Evolutionary conservation across 2,329 filamentous ascomycete species (phyloP), one percentile per base, ranked within the genome.

Genomic region (Fonsecaea erecta): DNA sequence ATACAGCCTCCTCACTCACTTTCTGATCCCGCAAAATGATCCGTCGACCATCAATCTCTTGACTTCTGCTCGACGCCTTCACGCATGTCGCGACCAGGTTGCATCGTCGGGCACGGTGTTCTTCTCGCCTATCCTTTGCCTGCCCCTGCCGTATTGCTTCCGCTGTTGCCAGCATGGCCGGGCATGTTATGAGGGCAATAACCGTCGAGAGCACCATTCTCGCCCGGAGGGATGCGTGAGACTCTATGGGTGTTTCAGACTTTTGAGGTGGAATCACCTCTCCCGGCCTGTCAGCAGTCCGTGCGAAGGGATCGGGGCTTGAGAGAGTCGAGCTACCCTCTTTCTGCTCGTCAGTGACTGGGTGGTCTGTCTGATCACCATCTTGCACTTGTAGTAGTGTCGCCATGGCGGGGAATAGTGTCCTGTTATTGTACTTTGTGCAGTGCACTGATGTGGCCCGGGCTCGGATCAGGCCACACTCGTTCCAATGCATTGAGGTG

Each of bases 81-180:
- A 80, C 75, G 58, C 81, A 84, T 32, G 75, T 78, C 24, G 80
- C 79, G 18, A 82, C 75, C 32, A 84, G 76, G 70, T 83, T 83
- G 65, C 78, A 83, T 35, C 81, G 77, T 18, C 80, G 78, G 4
- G 79, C 79, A 12, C 82, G 80, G 73, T 84, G 82, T 67, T 83
- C 80, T 74, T 83, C 81, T 66, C 78, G 76, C 67, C 79, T 79
- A 55, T 80, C 80, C 66, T 84, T 81, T 11, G 77, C 75, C 66
- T 83, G 82, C 12, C 79, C 80, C 74, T 84, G 81, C 3, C 80
- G 77, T 62, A 84, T 82, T 2, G 81, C 80, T 73, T 84, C 82
- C 65, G 80, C 78, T 0, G 79, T 81, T 8, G 80, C 81, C 16
- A 84, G 74, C 30, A 84, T 70, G 11, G 78, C 82, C 6, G 82